Conservation (phyloP, 306 rosid genomes). For the Acacia acuminata region DNA sequence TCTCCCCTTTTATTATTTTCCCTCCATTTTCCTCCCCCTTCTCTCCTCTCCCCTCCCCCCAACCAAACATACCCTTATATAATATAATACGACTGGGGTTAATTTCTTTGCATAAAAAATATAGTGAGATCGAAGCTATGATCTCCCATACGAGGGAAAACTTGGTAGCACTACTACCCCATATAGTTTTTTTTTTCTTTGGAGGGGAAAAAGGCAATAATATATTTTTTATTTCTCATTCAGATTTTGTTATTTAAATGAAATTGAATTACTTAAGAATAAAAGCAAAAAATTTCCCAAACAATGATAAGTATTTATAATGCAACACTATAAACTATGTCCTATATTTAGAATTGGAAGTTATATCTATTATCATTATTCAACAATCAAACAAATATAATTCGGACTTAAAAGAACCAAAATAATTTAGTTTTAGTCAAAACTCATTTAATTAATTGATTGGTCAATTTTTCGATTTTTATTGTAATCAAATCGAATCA, state of each 20-base stretch:
- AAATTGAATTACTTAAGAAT: too few relatives aligned
- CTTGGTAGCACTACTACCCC: not conserved
- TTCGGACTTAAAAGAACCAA: not conserved
- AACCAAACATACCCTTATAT: too few relatives aligned
- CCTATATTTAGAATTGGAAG: not conserved
- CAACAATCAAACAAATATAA: not conserved
- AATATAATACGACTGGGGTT: not conserved
- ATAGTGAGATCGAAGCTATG: not conserved
- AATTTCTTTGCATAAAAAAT: not conserved
- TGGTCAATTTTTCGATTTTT: not conserved
- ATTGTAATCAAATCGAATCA: not conserved
- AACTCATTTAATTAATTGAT: not conserved
- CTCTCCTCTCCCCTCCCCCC: too few relatives aligned
- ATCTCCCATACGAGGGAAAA: not conserved
- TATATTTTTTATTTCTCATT: too few relatives aligned
- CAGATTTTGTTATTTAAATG: too few relatives aligned
- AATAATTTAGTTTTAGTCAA: not conserved
- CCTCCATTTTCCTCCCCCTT: too few relatives aligned
- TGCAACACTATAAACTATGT: too few relatives aligned
- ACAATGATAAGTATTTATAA: too few relatives aligned
- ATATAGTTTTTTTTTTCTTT: too few relatives aligned
- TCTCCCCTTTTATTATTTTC: too few relatives aligned
- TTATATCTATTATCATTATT: not conserved
- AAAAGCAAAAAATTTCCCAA: not conserved
- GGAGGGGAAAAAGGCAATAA: not conserved